Evolutionary conservation across 208 protist species (phyloP).

Genomic region (Crithidia thermophila): DNA sequence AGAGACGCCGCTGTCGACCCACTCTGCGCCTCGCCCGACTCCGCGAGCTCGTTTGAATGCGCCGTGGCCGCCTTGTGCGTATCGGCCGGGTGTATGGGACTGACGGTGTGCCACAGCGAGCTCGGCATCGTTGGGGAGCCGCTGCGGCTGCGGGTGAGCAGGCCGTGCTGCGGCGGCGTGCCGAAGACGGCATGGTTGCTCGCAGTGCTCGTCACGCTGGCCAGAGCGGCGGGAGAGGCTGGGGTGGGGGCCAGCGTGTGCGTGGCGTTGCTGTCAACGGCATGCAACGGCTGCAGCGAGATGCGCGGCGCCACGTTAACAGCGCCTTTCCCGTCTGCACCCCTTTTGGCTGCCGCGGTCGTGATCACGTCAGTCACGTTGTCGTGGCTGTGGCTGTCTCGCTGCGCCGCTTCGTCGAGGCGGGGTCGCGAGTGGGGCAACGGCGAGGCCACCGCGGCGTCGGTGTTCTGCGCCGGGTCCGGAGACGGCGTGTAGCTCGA

Average conservation of each 20-base stretch:
- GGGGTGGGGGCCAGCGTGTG: too few species aligned
- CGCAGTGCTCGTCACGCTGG: background rate
- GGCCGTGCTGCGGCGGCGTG: background rate
- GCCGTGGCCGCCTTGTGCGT: background rate
- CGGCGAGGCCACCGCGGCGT: background rate
- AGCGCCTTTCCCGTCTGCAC: too few species aligned
- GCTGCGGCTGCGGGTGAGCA: background rate
- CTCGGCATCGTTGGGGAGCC: background rate
- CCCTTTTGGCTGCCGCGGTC: too few species aligned
- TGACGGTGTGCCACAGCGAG: constrained; percentile 26
- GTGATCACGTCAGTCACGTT: too few species aligned
- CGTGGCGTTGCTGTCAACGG: too few species aligned
- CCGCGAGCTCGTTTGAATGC: background rate
- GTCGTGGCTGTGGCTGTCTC: too few species aligned
- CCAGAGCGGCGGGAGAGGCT: background rate
- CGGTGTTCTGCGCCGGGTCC: background rate
- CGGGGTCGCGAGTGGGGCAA: background rate
- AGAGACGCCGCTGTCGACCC: background rate
- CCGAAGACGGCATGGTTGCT: too few species aligned
- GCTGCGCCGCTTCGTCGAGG: background rate
- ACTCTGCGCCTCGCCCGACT: background rate
- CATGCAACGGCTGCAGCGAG: too few species aligned
- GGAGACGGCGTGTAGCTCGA: constrained; percentile 8
- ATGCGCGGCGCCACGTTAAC: too few species aligned
- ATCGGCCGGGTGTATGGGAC: constrained; percentile 5